A percentile compares a stretch with the other conserved stretches of the same genome.
phyloP scores from a whole-genome alignment of 192 early-diverging fungal species.

The Phycomyces blakesleeanus region DNA sequence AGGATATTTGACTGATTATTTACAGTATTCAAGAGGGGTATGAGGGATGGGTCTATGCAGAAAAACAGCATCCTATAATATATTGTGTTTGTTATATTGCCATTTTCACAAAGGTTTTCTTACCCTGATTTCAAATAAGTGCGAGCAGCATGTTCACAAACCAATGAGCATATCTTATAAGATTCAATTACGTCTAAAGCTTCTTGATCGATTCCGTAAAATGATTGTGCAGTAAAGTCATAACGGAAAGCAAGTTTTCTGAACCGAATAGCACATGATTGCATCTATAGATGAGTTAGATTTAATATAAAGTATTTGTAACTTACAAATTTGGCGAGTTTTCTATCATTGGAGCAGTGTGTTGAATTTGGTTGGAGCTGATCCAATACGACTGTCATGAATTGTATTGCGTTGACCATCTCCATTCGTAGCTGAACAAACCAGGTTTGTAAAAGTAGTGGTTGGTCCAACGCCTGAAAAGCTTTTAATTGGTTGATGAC shows the following conservation, averaged over 20 bases:
- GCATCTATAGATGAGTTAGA: neutral
- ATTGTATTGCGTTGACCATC: constrained; percentile 17
- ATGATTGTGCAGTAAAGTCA: constrained; percentile 16
- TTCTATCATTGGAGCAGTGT: neutral
- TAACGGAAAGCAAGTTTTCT: constrained; percentile 22
- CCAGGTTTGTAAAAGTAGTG: constrained; percentile 11
- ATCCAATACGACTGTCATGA: constrained; percentile 5
- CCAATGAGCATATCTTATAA: constrained; percentile 20
- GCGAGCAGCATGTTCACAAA: constrained; percentile 22
- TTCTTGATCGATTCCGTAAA: constrained; percentile 15
- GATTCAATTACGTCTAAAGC: constrained; percentile 12
- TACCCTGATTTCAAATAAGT: neutral
- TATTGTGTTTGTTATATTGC: neutral
- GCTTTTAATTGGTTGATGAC: constrained; percentile 16
- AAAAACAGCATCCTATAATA: constrained; percentile 2
- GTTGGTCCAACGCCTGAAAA: constrained; percentile 12
- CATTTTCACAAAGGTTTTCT: neutral
- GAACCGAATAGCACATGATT: constrained; percentile 7
- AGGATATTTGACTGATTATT: neutral
- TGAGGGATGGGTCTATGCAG: constrained; percentile 25
- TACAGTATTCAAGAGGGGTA: constrained; percentile 15
- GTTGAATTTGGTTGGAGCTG: neutral
- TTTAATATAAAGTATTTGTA: neutral
- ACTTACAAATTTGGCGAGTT: constrained; percentile 1
- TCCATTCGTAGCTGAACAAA: constrained; percentile 27